Evolutionary conservation across 78 protist species (phyloP), one percentile per base, ranked within the genome.

Genomic region (Protostelium mycophagum): DNA sequence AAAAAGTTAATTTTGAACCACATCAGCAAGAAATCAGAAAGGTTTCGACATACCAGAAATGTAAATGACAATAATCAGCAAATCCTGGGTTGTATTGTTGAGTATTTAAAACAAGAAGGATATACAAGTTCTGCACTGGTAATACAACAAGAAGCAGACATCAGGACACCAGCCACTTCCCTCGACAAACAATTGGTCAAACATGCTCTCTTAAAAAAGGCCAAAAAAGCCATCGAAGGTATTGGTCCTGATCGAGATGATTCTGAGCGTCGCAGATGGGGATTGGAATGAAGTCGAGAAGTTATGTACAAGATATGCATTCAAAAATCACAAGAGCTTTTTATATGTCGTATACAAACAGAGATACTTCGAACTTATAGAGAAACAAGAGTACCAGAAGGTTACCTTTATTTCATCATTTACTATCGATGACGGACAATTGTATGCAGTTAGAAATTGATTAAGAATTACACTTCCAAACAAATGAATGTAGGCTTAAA

Each of bases 201-300:
- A 63, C 85, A 84, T 0, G 25, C 90, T 35, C 89, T 34, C 34
- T 37, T 90, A 88, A 88, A 89, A 83, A 89, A 91, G 86, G 38
- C 91, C 94, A 87, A 94, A 28, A 88, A 91, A 88, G 90, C 93
- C 25, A 91, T 95, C 38, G 29, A 73, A 34, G 34, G 73, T 87
- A 36, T 16, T 38, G 88, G 73, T 0, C 16, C 37, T 28, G 31
- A 10, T 0, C 25, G 73, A 28, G 1, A 31, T 87, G 16, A 51
- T 25, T 51, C 16, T 51, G 73, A 51, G 16, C 16, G n/a, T n/a
- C n/a, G 73, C 90, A 1, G 94, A 94, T 0, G 97, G 97, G 29
- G 97, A 94, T 16, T 97, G 98, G 98, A 35, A 86, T 25, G 98
- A 97, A 28, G 96, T 96, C 28, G 97, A 97, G 85, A 89, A 91